Conservation (phyloP, 345 rosid genomes). For the Balakata baccata region DNA sequence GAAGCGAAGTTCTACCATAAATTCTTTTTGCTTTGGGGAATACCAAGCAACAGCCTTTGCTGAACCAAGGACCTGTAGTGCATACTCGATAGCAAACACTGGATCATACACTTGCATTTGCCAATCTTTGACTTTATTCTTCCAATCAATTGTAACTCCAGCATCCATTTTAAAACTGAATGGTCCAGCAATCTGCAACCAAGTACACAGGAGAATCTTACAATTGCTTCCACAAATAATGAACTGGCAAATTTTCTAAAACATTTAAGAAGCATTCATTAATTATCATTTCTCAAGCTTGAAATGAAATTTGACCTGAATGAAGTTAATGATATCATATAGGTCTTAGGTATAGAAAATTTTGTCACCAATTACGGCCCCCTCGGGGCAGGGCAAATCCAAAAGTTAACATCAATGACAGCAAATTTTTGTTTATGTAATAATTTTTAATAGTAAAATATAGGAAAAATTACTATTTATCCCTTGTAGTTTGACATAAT, state of each 20-base stretch:
- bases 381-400: no score
- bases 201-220: neutral
- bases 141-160: slow-evolving; percentile 52
- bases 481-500: no score
- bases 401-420: no score
- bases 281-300: neutral
- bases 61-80: slow-evolving; percentile 80
- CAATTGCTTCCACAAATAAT: neutral
- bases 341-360: neutral
- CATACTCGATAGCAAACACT: slow-evolving; percentile 78
- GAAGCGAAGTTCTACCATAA: slow-evolving; percentile 87
- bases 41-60: slow-evolving; percentile 95
- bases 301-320: neutral
- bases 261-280: neutral
- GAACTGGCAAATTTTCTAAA: neutral
- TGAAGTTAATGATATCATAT: neutral
- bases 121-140: slow-evolving; percentile 34
- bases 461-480: no score
- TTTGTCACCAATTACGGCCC: neutral
- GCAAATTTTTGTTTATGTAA: no score
- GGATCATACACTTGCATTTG: slow-evolving; percentile 46
- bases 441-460: no score
- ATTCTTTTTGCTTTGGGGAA: slow-evolving; percentile 71
- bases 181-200: slow-evolving; percentile 79
- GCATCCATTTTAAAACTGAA: slow-evolving; percentile 84